phyloP scores from a whole-genome alignment of 257 asterid species.

The Misopates orontium region DNA sequence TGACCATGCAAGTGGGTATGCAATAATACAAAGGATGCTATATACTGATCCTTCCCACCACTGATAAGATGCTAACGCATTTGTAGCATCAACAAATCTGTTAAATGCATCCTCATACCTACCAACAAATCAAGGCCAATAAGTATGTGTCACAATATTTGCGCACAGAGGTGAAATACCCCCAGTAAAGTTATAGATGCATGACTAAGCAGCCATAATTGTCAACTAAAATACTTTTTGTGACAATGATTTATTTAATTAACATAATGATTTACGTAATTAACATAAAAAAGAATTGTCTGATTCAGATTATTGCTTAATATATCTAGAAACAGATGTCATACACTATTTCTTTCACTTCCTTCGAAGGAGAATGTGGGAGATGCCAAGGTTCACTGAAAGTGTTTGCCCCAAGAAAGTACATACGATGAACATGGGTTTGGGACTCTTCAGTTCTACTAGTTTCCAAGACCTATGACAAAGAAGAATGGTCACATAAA shows the following conservation, averaged over 20 bases:
- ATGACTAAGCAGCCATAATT: slow-evolving; percentile 2
- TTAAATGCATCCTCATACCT: slow-evolving; percentile 93
- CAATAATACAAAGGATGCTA: slow-evolving; percentile 60
- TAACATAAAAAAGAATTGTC: slow-evolving; percentile 14
- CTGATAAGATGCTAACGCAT: slow-evolving; percentile 76
- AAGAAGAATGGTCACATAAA: slow-evolving; percentile 18
- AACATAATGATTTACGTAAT: slow-evolving; percentile 12
- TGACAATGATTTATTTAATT: not conserved
- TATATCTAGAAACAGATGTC: slow-evolving; percentile 28
- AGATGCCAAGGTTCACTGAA: slow-evolving; percentile 90
- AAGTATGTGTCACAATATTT: slow-evolving; percentile 7
- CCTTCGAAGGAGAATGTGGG: slow-evolving; percentile 86
- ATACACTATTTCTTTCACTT: slow-evolving; percentile 82
- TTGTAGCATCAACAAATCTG: slow-evolving; percentile 79
- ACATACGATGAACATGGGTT: slow-evolving; percentile 87
- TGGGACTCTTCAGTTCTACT: slow-evolving; percentile 79
- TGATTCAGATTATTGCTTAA: not conserved
- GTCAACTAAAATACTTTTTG: slow-evolving; percentile 9
- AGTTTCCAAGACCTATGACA: slow-evolving; percentile 77
- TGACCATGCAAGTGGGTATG: slow-evolving; percentile 86
- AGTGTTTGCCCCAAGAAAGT: slow-evolving; percentile 78
- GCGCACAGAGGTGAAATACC: slow-evolving; percentile 10
- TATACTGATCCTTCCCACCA: slow-evolving; percentile 96
- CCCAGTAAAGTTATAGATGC: slow-evolving; percentile 6
- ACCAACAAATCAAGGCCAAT: slow-evolving; percentile 32